Conservation (phyloP, 768 basidiomycete species). For the Agrocybe praecox region DNA sequence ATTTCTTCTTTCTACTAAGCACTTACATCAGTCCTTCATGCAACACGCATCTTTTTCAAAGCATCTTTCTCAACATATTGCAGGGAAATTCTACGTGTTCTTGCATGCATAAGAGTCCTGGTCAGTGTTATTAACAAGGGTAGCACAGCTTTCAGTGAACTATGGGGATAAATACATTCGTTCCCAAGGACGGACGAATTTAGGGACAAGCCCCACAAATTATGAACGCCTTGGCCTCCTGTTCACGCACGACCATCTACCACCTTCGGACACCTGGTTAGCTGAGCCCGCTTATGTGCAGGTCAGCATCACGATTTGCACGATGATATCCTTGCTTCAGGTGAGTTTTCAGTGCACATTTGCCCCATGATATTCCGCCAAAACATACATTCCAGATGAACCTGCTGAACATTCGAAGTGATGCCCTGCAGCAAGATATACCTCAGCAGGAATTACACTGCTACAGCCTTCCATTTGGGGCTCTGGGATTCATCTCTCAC, state of each 20-base stretch:
- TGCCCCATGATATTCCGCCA: neutral
- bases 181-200: neutral
- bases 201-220: neutral
- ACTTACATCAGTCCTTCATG: neutral
- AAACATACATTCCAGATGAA: neutral
- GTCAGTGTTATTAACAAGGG: neutral
- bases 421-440: conserved; percentile 16
- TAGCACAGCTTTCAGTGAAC: conserved; percentile 9
- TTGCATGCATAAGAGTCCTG: neutral
- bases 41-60: neutral
- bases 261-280: neutral
- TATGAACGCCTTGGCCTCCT: neutral
- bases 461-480: conserved; percentile 27
- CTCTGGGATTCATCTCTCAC: conserved; percentile 26
- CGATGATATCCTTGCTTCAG: neutral
- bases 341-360: neutral
- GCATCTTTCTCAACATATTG: neutral
- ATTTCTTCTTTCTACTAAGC: neutral
- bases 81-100: neutral
- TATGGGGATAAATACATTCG: conserved; percentile 5
- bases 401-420: conserved; percentile 2
- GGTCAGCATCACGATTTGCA: neutral
- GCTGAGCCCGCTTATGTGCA: neutral
- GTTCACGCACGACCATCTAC: neutral
- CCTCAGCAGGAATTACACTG: conserved; percentile 22